Evolutionary conservation across 371 early-diverging fungal genomes (phyloP).

Genomic region (Synchytrium microbalum): DNA sequence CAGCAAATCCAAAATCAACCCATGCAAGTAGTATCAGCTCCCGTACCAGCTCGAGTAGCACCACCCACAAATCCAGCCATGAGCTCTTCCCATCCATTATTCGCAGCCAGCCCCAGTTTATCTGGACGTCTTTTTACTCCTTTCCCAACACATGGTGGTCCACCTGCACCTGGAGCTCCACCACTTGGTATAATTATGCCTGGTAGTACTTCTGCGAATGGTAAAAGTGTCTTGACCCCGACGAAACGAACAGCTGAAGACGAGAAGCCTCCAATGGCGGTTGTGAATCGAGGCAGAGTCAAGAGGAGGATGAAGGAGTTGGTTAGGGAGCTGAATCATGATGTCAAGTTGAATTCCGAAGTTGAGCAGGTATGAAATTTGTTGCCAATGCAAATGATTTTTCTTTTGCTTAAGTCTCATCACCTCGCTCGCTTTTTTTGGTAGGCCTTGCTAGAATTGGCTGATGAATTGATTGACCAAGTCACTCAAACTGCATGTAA

Average conservation of each 20-base stretch:
- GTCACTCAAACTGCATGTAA: slow-evolving; percentile 78
- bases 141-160: neutral
- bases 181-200: slow-evolving; percentile 9
- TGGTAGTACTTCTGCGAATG: neutral
- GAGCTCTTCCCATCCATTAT: neutral
- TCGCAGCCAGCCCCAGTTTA: neutral
- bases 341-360: slow-evolving; percentile 75
- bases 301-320: slow-evolving; percentile 77
- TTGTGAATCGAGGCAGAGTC: slow-evolving; percentile 7
- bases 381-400: neutral
- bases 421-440: neutral
- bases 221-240: neutral
- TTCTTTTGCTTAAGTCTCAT: no score
- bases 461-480: slow-evolving; percentile 88
- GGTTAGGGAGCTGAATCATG: slow-evolving; percentile 80
- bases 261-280: slow-evolving; percentile 7
- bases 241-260: slow-evolving; percentile 11
- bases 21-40: neutral
- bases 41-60: neutral
- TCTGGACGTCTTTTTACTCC: neutral
- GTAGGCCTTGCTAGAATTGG: slow-evolving; percentile 71
- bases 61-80: neutral
- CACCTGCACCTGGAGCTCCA: slow-evolving; percentile 1
- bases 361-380: slow-evolving; percentile 67
- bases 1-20: neutral